Conservation (phyloP, 495 filamentous ascomycete species). For the Eremomyces bilateralis region DNA sequence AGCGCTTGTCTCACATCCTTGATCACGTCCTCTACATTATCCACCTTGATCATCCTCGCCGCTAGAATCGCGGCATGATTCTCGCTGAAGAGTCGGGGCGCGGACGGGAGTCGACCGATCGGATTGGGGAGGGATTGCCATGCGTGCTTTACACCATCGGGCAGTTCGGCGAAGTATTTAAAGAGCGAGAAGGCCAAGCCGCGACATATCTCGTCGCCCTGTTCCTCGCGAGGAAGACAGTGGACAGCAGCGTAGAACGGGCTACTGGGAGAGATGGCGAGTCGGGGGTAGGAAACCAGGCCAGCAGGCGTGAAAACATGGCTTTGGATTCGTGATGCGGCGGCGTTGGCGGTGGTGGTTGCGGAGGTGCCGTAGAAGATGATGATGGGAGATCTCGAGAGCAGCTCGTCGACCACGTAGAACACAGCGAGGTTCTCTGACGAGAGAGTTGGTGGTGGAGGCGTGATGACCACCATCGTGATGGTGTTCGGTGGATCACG, state of each 20-base stretch:
- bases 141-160: conserved; percentile 46
- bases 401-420: conserved; percentile 54
- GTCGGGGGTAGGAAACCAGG: conserved; percentile 65
- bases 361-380: conserved; percentile 73
- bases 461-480: conserved; percentile 45
- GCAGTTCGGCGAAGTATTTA: conserved; percentile 81
- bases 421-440: conserved; percentile 60
- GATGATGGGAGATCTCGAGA: conserved; percentile 50
- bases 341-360: conserved; percentile 51
- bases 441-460: conserved; percentile 40
- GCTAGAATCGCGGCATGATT: conserved; percentile 84
- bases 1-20: conserved; percentile 47
- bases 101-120: conserved; percentile 28
- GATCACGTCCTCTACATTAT: conserved; percentile 50
- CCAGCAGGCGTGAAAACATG: conserved; percentile 80
- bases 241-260: conserved; percentile 83
- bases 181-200: conserved; percentile 76
- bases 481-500: no score
- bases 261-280: conserved; percentile 84
- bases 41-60: conserved; percentile 55
- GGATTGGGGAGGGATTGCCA: conserved; percentile 16
- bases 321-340: conserved; percentile 75
- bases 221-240: conserved; percentile 77
- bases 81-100: conserved; percentile 59
- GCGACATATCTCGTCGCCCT: conserved; percentile 77